Evolutionary conservation across 2,329 filamentous ascomycete species (phyloP), one percentile per base, ranked within the genome.

Genomic region (Cladophialophora psammophila): DNA sequence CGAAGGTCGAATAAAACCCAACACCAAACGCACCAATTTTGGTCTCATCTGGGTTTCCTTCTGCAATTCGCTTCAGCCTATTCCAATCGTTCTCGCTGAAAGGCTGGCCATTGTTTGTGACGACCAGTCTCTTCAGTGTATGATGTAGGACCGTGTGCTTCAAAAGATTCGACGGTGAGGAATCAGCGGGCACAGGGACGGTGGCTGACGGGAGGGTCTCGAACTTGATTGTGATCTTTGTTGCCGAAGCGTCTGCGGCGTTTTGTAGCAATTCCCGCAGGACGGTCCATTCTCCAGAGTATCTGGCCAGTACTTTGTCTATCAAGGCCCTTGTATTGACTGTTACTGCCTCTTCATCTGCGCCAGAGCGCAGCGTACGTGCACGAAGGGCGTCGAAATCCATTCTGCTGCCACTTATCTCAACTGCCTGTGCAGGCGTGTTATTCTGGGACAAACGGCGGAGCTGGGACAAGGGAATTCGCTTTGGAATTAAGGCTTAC

Each of bases 21-120:
- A 99, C 95, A 72, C 95, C 95, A 77, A 99, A 99, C 3, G 95
- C 96, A 63, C 95, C 95, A 74, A 99, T 99, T 83, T 99, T 99
- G 55, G 94, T 98, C 81, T 99, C 95, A 78, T 99, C 95, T 0
- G 95, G 95, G 76, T 99, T 99, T 55, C 95, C 96, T 78, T 99
- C 95, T n/a, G 95, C 96, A 70, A 99, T 99, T 68, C 94, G 89
- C 83, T 98, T 98, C 71, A 99, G 78, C 62, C 95, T 87, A 54
- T 89, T 89, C 95, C 95, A 99, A 79, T 99, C 95, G 18, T 93
- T 96, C 74, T 91, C 87, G 60, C 88, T 91, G 75, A 99, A 99
- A 0, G 92, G 86, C 71, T 92, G 87, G 40, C 95, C 95, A 79
- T 99, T 91, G 75, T 99, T 99, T 69, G 93, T 91, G 6, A 98